These are phyloP conservation scores for Taxawa tesnikishii DNA, from an alignment of 2,329 filamentous ascomycete genomes.

Conservation along the genomic window DNA sequence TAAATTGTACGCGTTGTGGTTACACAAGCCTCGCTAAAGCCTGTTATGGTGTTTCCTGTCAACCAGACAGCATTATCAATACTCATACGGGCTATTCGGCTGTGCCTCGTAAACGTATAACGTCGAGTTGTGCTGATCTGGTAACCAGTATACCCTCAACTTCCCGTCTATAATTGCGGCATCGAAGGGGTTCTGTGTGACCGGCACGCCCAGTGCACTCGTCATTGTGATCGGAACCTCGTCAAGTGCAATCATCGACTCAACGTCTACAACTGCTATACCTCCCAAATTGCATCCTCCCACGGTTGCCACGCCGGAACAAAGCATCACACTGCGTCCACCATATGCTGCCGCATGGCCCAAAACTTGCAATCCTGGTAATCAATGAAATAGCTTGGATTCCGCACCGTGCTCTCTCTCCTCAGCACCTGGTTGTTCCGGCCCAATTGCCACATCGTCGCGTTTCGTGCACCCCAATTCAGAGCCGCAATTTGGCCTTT, in stretches of 20 bases:
- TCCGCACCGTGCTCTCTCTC: conserved; percentile 13
- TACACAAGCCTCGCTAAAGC: too few species aligned
- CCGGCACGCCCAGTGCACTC: conserved; percentile 24
- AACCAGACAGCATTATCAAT: too few species aligned
- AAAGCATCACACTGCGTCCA: conserved; percentile 34
- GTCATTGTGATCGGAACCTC: conserved; percentile 34
- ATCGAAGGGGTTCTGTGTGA: conserved; percentile 40
- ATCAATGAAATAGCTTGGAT: conserved; percentile 34
- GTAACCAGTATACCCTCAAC: conserved; percentile 34
- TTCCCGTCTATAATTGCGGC: conserved; percentile 31
- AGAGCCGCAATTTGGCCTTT: conserved; percentile 26
- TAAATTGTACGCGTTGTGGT: too few species aligned
- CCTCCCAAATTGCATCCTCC: conserved; percentile 26
- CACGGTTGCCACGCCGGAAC: conserved; percentile 32
- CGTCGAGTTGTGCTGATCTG: conserved; percentile 34
- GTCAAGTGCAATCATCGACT: conserved; percentile 31
- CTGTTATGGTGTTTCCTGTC: too few species aligned
- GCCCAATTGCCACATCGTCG: conserved; percentile 24
- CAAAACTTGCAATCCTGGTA: conserved; percentile 43
- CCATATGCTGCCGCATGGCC: conserved; percentile 26
- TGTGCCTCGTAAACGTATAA: conserved; percentile 36
- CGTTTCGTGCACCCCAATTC: conserved; percentile 35
- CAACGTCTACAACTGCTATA: conserved; percentile 34
- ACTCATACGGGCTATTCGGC: conserved; percentile 3
- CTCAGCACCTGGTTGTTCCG: conserved; percentile 7